phyloP scores from a whole-genome alignment of 768 basidiomycete species.

The Lentinula lateritia region DNA sequence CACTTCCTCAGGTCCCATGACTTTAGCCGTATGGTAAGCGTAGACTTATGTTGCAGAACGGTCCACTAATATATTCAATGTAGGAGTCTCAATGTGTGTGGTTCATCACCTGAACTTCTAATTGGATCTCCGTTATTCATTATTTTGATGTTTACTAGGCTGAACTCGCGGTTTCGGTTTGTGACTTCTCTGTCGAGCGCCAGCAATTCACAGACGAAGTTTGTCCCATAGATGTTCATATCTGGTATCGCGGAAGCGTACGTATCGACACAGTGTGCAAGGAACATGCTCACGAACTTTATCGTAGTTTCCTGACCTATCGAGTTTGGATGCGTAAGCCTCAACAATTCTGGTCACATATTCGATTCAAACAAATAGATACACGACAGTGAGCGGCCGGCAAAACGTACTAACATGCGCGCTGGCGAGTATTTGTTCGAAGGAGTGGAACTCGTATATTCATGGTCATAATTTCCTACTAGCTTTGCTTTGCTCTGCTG shows the following conservation, averaged over 20 bases:
- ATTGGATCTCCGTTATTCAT: neutral
- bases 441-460: neutral
- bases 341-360: neutral
- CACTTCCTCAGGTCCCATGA: neutral
- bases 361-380: neutral
- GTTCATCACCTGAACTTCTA: neutral
- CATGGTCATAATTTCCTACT: neutral
- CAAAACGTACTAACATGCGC: slow-evolving; percentile 14
- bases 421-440: slow-evolving; percentile 11
- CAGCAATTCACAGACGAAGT: neutral
- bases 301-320: slow-evolving; percentile 22
- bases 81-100: slow-evolving; percentile 27
- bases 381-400: slow-evolving; percentile 17
- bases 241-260: slow-evolving; percentile 28
- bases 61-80: neutral
- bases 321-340: slow-evolving; percentile 24
- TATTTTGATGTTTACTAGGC: slow-evolving; percentile 6
- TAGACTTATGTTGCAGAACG: neutral
- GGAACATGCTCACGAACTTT: neutral
- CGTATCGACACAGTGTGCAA: neutral
- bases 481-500: slow-evolving; percentile 21
- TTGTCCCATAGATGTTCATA: slow-evolving; percentile 22
- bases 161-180: slow-evolving; percentile 24
- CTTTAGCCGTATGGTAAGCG: slow-evolving; percentile 23
- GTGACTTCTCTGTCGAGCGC: neutral